A percentile compares a stretch with the other conserved stretches of the same genome.
Conservation (phyloP, 441 rosid genomes). For the Euphorbia celastroides region DNA sequence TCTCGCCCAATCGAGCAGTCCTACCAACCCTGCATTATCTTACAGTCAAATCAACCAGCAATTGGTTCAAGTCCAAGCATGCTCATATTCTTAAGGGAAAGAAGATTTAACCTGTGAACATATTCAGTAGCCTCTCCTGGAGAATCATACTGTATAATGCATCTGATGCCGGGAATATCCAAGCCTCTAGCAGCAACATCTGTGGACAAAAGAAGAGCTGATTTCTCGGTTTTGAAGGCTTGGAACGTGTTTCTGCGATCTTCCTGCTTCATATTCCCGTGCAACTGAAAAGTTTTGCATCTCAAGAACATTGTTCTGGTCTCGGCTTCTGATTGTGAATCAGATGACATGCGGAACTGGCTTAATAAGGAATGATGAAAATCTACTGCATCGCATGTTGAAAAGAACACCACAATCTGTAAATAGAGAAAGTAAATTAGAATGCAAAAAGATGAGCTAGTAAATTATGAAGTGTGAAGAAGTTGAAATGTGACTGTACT, state of each 20-base stretch:
- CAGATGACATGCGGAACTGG: conserved; percentile 63
- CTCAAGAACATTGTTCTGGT: conserved; percentile 45
- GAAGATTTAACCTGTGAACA: conserved; percentile 69
- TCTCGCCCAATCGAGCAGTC: conserved; percentile 93
- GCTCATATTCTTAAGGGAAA: not conserved
- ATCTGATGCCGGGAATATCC: conserved; percentile 85
- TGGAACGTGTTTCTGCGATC: conserved; percentile 76
- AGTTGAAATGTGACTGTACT: conserved; percentile 5
- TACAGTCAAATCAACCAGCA: conserved; percentile 17
- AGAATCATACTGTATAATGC: conserved; percentile 93
- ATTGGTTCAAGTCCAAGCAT: not conserved
- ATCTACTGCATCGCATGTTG: conserved; percentile 96
- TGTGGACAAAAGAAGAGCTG: conserved; percentile 76
- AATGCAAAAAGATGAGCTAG: not conserved
- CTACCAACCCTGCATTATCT: conserved; percentile 79
- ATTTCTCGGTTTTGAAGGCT: conserved; percentile 68
- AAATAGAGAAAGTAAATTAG: conserved; percentile 23
- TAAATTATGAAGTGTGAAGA: not conserved
- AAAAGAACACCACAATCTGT: conserved; percentile 94
- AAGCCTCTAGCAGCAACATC: conserved; percentile 95
- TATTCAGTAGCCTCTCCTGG: conserved; percentile 99
- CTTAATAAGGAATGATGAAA: conserved; percentile 73
- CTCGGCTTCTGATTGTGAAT: conserved; percentile 36
- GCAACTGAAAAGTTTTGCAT: conserved; percentile 72
- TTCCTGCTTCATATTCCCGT: conserved; percentile 94